Percentiles rank a stretch among this genome's conserved stretches.
phyloP scores from a whole-genome alignment of 1,284 basidiomycete genomes.

The Ganoderma lucidum region DNA sequence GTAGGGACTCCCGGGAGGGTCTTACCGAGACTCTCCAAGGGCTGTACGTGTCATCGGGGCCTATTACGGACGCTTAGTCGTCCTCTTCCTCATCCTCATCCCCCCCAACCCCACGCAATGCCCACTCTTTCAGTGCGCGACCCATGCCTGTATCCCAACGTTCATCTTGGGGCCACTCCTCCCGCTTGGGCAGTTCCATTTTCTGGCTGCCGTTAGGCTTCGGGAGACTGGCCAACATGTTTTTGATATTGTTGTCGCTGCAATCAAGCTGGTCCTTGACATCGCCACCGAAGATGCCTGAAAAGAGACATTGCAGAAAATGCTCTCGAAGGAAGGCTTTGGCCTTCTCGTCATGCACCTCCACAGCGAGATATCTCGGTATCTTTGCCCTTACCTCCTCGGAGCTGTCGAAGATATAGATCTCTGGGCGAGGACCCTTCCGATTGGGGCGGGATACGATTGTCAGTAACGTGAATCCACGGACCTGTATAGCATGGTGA shows the following conservation, averaged over 20 bases:
- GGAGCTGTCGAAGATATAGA: neutral
- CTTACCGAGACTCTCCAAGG: no score
- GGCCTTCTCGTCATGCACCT: neutral
- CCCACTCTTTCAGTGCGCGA: neutral
- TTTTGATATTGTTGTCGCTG: neutral
- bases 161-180: no score
- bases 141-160: neutral
- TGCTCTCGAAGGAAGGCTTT: neutral
- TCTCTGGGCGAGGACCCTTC: neutral
- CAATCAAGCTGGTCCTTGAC: neutral
- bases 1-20: no score
- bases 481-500: neutral
- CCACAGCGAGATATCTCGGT: neutral
- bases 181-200: no score
- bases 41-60: no score
- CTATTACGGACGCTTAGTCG: no score
- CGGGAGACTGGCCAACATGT: neutral
- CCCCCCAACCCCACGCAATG: no score
- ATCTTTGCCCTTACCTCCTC: neutral
- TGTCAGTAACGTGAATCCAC: neutral
- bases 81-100: no score
- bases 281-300: neutral
- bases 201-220: neutral
- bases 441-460: no score
- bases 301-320: neutral